Percentiles rank a stretch among this genome's conserved stretches.
These are phyloP conservation scores for Closterium sp. DNA, from an alignment of 139 green algal genomes.

Conservation along the genomic window DNA sequence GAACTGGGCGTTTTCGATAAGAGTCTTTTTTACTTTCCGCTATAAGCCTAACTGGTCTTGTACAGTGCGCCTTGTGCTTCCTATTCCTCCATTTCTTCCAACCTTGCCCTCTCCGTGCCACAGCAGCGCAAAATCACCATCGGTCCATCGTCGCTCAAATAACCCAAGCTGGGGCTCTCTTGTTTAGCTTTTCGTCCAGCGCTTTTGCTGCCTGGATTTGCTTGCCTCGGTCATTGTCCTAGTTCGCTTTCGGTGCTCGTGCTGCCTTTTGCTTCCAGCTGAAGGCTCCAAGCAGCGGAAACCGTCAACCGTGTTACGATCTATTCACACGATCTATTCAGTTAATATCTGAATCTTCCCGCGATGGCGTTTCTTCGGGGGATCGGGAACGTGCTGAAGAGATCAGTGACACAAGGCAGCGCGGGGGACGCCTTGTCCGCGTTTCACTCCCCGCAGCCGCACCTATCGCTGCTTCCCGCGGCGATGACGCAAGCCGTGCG, in stretches of 20 bases:
- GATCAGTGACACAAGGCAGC: background rate
- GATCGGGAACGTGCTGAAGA: background rate
- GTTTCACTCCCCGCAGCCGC: background rate
- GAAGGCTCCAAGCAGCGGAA: background rate
- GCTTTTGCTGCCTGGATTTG: background rate
- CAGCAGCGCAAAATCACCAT: too few species aligned
- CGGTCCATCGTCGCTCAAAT: background rate
- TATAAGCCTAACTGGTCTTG: too few species aligned
- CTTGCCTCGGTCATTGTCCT: too few species aligned
- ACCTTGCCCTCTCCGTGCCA: too few species aligned
- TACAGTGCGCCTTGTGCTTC: too few species aligned
- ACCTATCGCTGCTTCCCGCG: background rate
- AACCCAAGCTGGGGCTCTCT: background rate
- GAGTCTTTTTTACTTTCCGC: too few species aligned
- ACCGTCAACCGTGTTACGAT: background rate
- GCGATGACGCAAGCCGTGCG: background rate
- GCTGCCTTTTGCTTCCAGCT: background rate
- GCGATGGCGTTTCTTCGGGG: background rate
- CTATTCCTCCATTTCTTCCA: too few species aligned
- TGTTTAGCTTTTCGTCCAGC: background rate
- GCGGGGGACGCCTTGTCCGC: background rate
- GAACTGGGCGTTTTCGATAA: too few species aligned
- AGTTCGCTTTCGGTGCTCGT: background rate
- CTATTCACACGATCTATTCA: background rate
- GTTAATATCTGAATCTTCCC: background rate